Evolutionary conservation across 768 basidiomycete genomes (phyloP), one percentile per base, ranked within the genome.

Genomic region (Amanita rubescens): DNA sequence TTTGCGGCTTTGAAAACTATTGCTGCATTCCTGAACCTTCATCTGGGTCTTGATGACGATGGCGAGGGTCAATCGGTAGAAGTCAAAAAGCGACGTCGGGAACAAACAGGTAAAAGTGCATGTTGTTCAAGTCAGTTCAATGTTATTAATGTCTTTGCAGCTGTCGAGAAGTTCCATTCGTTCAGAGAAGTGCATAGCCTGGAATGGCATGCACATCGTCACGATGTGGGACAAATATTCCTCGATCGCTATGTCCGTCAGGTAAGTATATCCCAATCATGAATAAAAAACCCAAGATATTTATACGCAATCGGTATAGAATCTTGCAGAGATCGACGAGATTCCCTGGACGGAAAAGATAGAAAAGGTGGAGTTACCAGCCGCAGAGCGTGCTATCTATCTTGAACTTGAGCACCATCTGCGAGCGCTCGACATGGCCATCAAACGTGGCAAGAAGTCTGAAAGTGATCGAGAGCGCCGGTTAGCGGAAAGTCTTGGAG

Each of bases 251-350:
- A 87, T 59, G 89, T 92, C 57, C 82, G 90, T 59, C 90, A 93
- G 79, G 90, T 90, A 56, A 7, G 79, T 3, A 42, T 64, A 55
- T 51, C 20, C 24, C 33, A 19, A 20, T 17, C 11, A 45, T 56
- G 15, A 33, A 14, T 15, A 5, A 10, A 8, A 2, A 9, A 14
- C 17, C 34, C 22, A 15, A 44, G 38, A 37, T 27, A 41, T 49
- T 61, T 60, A 49, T 39, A 15, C n/a, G 22, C 3, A 57, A 35
- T 30, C 57, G 24, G 8, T 22, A 19, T 10, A 96, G 87, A 96
- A 96, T 62, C 84, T 94, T 48, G 93, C 94, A 8, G 94, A 97
- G 70, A 97, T 96, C 53, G 93, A 94, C 56, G 94, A 97, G 69
- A 97, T 97, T 53, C 87, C 88, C 1, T 90, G 84, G 70, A 77